Percentiles rank a stretch among this genome's conserved stretches.
Evolutionary conservation across 495 filamentous ascomycete genomes (phyloP).

Genomic region (Aspergillus cavernicola): DNA sequence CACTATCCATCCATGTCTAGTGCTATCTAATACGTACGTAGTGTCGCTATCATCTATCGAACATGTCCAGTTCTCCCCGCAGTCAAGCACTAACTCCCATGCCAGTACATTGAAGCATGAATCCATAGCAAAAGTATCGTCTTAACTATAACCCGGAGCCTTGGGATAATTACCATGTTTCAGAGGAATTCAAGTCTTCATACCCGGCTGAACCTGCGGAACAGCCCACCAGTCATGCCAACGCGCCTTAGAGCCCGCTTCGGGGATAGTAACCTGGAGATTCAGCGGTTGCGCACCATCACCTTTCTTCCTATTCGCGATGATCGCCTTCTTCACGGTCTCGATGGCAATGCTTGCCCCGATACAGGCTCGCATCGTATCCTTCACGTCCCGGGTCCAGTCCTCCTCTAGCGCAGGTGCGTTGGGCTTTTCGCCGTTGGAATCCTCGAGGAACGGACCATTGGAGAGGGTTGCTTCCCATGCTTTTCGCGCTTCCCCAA

Average conservation of each 20-base stretch:
- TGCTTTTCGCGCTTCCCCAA: constrained; percentile 59
- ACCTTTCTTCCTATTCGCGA: neutral
- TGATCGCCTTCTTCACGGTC: constrained; percentile 46
- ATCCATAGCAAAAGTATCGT: no score
- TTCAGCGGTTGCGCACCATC: constrained; percentile 20
- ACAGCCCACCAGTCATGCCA: constrained; percentile 81
- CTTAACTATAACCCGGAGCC: no score
- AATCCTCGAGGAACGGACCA: constrained; percentile 33
- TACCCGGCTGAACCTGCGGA: constrained; percentile 48
- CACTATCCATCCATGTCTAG: neutral
- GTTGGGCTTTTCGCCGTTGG: constrained; percentile 27
- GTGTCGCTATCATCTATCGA: neutral
- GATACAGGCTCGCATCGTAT: constrained; percentile 62
- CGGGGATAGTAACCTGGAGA: constrained; percentile 51
- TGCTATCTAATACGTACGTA: neutral
- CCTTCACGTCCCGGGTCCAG: constrained; percentile 56
- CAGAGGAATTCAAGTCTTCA: neutral
- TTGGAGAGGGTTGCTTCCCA: constrained; percentile 57
- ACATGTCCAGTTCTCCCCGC: neutral
- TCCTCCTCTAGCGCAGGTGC: constrained; percentile 52
- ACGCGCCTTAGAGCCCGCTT: constrained; percentile 43
- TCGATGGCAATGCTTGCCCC: constrained; percentile 60
- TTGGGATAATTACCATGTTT: no score
- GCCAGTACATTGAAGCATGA: neutral
- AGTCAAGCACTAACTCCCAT: no score